Evolutionary conservation across 306 rosid species (phyloP), one percentile per base, ranked within the genome.

Genomic region (Begonia masoniana): DNA sequence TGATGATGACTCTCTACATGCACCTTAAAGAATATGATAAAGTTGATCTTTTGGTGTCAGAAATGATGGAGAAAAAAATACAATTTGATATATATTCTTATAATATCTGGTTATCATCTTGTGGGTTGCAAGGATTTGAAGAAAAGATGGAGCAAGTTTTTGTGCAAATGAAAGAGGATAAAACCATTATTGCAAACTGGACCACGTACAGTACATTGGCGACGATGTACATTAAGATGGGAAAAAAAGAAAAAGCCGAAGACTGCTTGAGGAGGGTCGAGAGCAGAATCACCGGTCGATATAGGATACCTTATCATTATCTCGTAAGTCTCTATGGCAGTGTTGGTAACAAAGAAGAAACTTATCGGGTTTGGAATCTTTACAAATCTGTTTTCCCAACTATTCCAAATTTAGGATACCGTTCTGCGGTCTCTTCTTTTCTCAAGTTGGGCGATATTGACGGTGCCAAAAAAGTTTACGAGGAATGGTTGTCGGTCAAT

Each of bases 1-100:
- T 83, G 58, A 92, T 92, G 96, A 92, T 92, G 99, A 92, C 95
- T 64, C 81, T 92, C 53, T 92, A 86, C 69, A 79, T 79, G 96
- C 86, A 86, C 68, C 73, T 77, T 21, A 70, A 64, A 74, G 94
- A 92, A 54, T 83, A 74, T 67, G 88, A 71, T 59, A 79, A 83
- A 69, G 99, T 83, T 55, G 93, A 86, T 42, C 73, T 36, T 8
- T 15, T 81, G 68, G 69, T 81, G 64, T 83, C 94, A 50, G 99
- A 92, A 77, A 81, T 92, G 93, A 61, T 48, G 16, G 81, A 79
- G 60, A 92, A 71, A 21, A 61, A 52, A 50, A 72, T 86, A 58
- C 73, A 55, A 57, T 72, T 86, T n/a, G 99, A 92, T 69, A 73
- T 81, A 48, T 92, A 86, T 66, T 77, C 99, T 19, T 92, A 86